phyloP scores from a whole-genome alignment of 345 rosid genomes.

The Boechera retrofracta region DNA sequence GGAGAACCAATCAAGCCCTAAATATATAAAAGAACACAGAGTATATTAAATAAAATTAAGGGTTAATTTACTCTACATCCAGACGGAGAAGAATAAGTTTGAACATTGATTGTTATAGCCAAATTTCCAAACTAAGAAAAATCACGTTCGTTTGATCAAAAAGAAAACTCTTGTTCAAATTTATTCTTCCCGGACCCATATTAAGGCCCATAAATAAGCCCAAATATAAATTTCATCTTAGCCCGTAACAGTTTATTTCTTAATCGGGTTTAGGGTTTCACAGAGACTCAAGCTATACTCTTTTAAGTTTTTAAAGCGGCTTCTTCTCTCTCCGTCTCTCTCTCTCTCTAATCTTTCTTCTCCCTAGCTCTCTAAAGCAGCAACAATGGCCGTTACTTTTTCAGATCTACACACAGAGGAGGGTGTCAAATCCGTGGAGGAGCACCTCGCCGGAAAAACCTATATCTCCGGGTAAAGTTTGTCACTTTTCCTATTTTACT shows the following conservation, averaged over 20 bases:
- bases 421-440: conserved; percentile 82
- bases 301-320: conserved; percentile 30
- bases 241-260: conserved; percentile 4
- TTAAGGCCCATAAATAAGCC: conserved; percentile 6
- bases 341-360: not conserved
- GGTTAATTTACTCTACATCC: not conserved
- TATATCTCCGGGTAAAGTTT: conserved; percentile 73
- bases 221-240: not conserved
- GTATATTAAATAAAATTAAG: too few relatives aligned
- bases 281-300: conserved; percentile 14
- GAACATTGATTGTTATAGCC: too few relatives aligned
- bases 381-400: conserved; percentile 74
- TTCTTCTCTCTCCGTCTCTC: conserved; percentile 6
- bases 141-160: too few relatives aligned
- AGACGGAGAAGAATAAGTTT: not conserved
- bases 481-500: not conserved
- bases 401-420: conserved; percentile 85
- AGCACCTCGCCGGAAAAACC: conserved; percentile 70
- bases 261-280: conserved; percentile 35
- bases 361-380: not conserved
- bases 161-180: too few relatives aligned
- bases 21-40: too few relatives aligned
- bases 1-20: too few relatives aligned
- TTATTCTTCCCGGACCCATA: not conserved
- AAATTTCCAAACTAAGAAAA: too few relatives aligned